Base-by-base conservation (phyloP, 75 land plant species). In the Picea sitchensis region DNA sequence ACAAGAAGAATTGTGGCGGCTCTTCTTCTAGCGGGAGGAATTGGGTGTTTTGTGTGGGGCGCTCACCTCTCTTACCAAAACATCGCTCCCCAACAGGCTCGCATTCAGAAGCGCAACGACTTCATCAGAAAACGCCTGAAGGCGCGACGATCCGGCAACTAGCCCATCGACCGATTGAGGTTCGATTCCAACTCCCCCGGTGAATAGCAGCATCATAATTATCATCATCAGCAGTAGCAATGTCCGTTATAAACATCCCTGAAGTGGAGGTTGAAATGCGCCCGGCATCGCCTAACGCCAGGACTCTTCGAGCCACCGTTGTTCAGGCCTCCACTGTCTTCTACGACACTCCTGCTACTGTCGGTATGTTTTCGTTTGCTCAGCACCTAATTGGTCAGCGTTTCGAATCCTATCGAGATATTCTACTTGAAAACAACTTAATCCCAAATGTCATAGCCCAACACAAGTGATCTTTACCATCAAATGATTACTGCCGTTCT, bases 321-420 rank as follows among this genome's bases (percentile, higher is more conserved):
- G 98, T 98, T 64, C 99, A 98, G 76, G 99, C 99, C 44, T 80
- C 96, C 80, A 88, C 96, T 58, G 80, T 98, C 60, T 95, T 95
- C 85, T 95, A 91, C 78, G 98, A 98, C 86, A 79, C 90, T 32
- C 73, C 73, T 60, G 44, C 4, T 11, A 82, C 72, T 13, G 85
- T 95, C 41, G 99, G 99, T 96, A 75, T 34, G 80, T 57, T 51
- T 51, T 51, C 56, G 11, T 9, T 9, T 51, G 54, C 54, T 47
- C 54, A 8, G 9, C 54, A 47, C 9, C 54, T 8, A 47, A 47
- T 47, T 7, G 54, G 54, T 47, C 54, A 47, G 54, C 1, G 54
- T 47, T 7, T 47, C 8, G 54, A 47, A 47, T 8, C 54, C 54
- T 47, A 7, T 47, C 54, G 54, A 47, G 8, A 7, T 47, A 47